Percentiles rank a stretch among this genome's conserved stretches.
Evolutionary conservation across 2,329 filamentous ascomycete genomes (phyloP).

Genomic region (Diaporthe sp.): DNA sequence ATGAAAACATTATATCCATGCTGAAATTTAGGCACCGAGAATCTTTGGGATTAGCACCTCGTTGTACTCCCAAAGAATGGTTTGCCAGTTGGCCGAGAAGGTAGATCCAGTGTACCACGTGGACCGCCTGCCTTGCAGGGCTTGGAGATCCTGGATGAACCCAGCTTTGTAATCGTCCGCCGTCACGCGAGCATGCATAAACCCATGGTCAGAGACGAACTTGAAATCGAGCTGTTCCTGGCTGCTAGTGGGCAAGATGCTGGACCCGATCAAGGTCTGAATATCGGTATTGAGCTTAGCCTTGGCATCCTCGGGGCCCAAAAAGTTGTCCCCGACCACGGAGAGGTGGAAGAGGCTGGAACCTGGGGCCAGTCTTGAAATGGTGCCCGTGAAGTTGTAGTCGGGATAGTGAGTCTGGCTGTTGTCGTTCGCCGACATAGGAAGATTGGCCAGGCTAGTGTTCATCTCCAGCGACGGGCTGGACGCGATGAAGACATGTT

Average conservation of each 20-base stretch:
- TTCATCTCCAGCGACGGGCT: slow-evolving; percentile 48
- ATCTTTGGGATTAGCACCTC: slow-evolving; percentile 47
- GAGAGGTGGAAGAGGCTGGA: slow-evolving; percentile 45
- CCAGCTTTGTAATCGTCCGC: slow-evolving; percentile 48
- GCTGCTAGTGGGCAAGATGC: slow-evolving; percentile 41
- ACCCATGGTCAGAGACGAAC: slow-evolving; percentile 48
- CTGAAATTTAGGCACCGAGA: slow-evolving; percentile 28
- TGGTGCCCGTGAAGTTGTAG: slow-evolving; percentile 46
- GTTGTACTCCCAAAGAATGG: slow-evolving; percentile 51
- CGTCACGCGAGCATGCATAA: slow-evolving; percentile 49
- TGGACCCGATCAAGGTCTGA: slow-evolving; percentile 41
- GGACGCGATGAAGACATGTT: slow-evolving; percentile 49
- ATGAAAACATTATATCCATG: not conserved
- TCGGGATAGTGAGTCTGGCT: slow-evolving; percentile 46
- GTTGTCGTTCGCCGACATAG: slow-evolving; percentile 39
- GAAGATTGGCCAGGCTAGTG: slow-evolving; percentile 47
- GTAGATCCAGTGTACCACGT: slow-evolving; percentile 56
- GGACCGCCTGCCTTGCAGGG: slow-evolving; percentile 52
- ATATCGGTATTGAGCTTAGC: slow-evolving; percentile 43
- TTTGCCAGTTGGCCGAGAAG: slow-evolving; percentile 48
- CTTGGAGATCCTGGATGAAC: slow-evolving; percentile 52
- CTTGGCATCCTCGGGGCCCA: slow-evolving; percentile 43
- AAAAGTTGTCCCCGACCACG: slow-evolving; percentile 43
- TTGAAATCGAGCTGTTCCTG: slow-evolving; percentile 42
- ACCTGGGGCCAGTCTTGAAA: slow-evolving; percentile 44